Base-by-base conservation (phyloP, 106 monocot genomes). In the Acorus gramineus region DNA sequence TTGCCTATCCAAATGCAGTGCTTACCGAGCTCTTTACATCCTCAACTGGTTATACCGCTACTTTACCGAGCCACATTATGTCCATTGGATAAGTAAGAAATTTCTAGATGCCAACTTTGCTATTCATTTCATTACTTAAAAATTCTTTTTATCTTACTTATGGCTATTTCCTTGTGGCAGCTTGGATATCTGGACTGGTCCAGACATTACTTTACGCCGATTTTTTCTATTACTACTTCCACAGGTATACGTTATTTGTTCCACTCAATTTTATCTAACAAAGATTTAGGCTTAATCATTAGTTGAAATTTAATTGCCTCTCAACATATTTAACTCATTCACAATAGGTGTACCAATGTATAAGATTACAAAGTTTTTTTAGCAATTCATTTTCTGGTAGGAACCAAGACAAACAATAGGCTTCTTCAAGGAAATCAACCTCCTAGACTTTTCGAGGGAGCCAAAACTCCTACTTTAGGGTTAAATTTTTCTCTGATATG, bases 141-240 rank as follows among this genome's bases (percentile, higher is more conserved):
- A 5, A 71, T 46, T 59, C 13, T 60, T 28, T 7, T 44, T 3
- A 42, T 7, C 7, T 46, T 42, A 46, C 10, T 47, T 62, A 2
- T 14, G 44, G 2, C 3, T 6, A 54, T 63, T 56, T 59, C 63
- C 56, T 55, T 65, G 2, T 55, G 8, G 54, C 80, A 98, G 96
- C 88, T 60, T 98, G 96, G 96, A 78, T 98, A 49, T 77, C 90
- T 50, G 96, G 96, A 57, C 9, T 85, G 0, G 82, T 91, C 50
- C 96, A 96, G 66, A 91, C 96, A 45, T 43, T 88, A 2, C 81
- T 92, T 3, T 98, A 98, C 72, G 96, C 79, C 3, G 96, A 98
- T 60, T 98, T 98, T 74, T 92, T 98, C 69, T 98, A 91, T 54
- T 98, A 98, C 52, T 98, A 98, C 67, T 71, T 98, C 51, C 80